Evolutionary conservation across 768 basidiomycete species (phyloP), one percentile per base, ranked within the genome.

Genomic region (Collybia sordida): DNA sequence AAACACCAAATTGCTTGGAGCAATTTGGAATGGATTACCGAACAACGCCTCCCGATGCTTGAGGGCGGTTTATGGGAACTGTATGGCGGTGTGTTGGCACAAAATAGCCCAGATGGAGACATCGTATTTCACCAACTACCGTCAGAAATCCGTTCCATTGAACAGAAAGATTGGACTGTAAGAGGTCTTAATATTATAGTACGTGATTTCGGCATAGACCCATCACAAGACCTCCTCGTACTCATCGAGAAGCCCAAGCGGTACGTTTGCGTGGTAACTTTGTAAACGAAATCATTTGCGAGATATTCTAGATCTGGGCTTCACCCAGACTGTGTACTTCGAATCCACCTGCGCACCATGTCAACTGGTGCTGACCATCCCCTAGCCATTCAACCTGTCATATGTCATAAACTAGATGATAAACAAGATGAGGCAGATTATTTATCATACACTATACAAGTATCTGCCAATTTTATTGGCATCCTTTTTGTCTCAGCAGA

Each of bases 171-270:
- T 14, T 84, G 83, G 82, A 60, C 62, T 4, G 50, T 79, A 15
- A 59, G 66, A 18, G 56, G 61, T 8, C 27, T 69, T 47, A 67
- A 66, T 3, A 54, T 78, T 28, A 28, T 52, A 14, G 57, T 83
- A 11, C 73, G 78, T n/a, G 83, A 85, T 56, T 83, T 84, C 54
- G 72, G 71, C 6, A 76, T 89, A 70, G 86, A 88, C 59, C 81
- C 83, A 15, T 74, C 80, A 19, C 85, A 86, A 57, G 80, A 88
- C 60, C 71, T 89, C 25, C 69, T 87, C 7, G 72, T 86, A 6
- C 53, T 80, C 15, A 63, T 83, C 5, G 74, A 79, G 55, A 62
- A 56, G 22, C 70, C 70, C 18, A 48, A 54, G 48, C 65, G 56
- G 77, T 77, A 55, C 56, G 69, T 59, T 23, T 12, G 2, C 22